Conservation (phyloP, 2,329 filamentous ascomycete species). For the Ophiocordyceps camponoti-leonardi region DNA sequence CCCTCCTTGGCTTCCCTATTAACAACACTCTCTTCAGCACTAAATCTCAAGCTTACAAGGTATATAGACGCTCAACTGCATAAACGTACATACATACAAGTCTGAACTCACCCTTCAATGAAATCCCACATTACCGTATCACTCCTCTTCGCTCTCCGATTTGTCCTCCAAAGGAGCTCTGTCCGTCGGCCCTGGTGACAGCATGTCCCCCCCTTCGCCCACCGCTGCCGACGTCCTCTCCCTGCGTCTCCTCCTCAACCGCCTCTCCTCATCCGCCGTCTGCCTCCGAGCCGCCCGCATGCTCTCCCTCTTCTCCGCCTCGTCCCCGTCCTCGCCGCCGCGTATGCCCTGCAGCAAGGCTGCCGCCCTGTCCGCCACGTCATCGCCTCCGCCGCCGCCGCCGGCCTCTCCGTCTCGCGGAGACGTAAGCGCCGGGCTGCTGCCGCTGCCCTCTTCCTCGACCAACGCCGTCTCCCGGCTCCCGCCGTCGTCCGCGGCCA, state of each 20-base stretch:
- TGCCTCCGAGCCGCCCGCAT: slow-evolving; percentile 46
- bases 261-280: slow-evolving; percentile 64
- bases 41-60: too few species aligned
- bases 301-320: slow-evolving; percentile 35
- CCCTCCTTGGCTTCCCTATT: too few species aligned
- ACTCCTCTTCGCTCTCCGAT: slow-evolving; percentile 2
- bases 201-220: slow-evolving; percentile 7
- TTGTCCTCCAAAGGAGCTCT: slow-evolving; percentile 3
- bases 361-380: slow-evolving; percentile 29
- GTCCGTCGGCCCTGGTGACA: slow-evolving; percentile 2
- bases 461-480: slow-evolving; percentile 17
- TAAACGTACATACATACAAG: not conserved
- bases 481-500: slow-evolving; percentile 30
- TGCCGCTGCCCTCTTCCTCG: slow-evolving; percentile 30
- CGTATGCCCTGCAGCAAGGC: slow-evolving; percentile 64
- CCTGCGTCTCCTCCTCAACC: slow-evolving; percentile 46
- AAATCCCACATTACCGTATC: not conserved
- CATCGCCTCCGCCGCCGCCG: slow-evolving; percentile 56
- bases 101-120: not conserved
- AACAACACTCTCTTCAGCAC: too few species aligned
- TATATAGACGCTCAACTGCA: too few species aligned
- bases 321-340: slow-evolving; percentile 27
- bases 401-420: slow-evolving; percentile 47
- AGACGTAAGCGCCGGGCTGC: slow-evolving; percentile 32
- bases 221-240: slow-evolving; percentile 31